Conservation (phyloP, 2,329 filamentous ascomycete species). For the Epichloe sibirici region DNA sequence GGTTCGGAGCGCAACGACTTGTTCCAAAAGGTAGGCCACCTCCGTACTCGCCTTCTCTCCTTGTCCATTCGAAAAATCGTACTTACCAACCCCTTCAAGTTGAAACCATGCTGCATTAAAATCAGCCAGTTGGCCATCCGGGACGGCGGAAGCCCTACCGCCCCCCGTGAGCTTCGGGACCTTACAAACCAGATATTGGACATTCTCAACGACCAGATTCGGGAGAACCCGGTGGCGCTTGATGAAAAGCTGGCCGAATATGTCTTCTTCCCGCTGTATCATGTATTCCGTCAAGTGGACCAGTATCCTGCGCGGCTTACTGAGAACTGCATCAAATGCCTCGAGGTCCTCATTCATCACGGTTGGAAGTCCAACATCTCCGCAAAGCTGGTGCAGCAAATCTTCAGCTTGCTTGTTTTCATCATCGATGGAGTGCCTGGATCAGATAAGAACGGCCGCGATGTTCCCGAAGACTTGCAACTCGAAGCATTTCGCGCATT, state of each 20-base stretch:
- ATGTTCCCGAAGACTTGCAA: constrained; percentile 60
- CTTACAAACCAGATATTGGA: constrained; percentile 32
- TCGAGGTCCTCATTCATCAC: constrained; percentile 59
- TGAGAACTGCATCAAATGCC: constrained; percentile 64
- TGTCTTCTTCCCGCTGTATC: constrained; percentile 83
- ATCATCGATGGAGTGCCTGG: constrained; percentile 62
- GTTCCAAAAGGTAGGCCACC: constrained; percentile 25
- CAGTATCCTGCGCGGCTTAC: constrained; percentile 58
- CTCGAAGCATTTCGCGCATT: constrained; percentile 61
- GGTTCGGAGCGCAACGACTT: constrained; percentile 20
- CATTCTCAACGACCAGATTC: constrained; percentile 33
- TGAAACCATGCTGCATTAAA: constrained; percentile 50
- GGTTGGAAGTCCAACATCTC: constrained; percentile 70
- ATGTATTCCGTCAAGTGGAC: constrained; percentile 68
- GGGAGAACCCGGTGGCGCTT: constrained; percentile 37
- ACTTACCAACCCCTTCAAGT: constrained; percentile 25
- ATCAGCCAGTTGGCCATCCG: constrained; percentile 46
- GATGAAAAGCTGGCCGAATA: constrained; percentile 86
- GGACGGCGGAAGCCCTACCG: constrained; percentile 28
- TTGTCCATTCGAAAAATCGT: neutral
- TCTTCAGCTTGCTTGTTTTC: constrained; percentile 75
- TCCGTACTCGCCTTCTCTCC: neutral
- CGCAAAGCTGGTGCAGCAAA: constrained; percentile 64
- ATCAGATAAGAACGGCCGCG: constrained; percentile 24
- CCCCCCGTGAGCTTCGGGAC: constrained; percentile 31